Evolutionary conservation across 2,329 filamentous ascomycete species (phyloP), one percentile per base, ranked within the genome.

Genomic region (Sporothrix schenckii): DNA sequence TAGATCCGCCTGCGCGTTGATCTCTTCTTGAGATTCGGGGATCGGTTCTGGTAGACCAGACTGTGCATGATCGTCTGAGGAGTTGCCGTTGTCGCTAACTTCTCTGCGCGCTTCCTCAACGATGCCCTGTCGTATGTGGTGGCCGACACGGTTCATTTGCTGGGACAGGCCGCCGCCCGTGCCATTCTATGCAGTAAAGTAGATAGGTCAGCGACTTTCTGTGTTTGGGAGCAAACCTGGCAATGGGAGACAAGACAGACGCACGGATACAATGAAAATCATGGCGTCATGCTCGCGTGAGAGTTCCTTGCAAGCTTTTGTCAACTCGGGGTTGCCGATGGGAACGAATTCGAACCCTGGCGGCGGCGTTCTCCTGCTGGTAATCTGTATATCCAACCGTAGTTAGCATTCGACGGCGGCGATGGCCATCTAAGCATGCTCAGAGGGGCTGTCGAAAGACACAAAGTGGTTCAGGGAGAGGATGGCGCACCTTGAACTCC

Each of bases 261-360:
- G 74, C 82, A 89, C 88, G 75, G 87, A 88, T 63, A 91, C 88
- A 71, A 90, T 89, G 74, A 88, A 90, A 19, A 90, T 86, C 84
- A 89, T 86, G 58, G 86, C 87, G 74, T 84, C 87, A 66, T 82
- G 81, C 74, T 88, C 85, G 73, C 88, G 83, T 1, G 88, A 90
- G 24, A 89, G 77, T 75, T 90, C 88, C 78, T 90, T 90, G 81
- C 88, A 91, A 56, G 82, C 80, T 69, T 80, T 81, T 5, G 87
- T 89, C 75, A 91, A 79, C 72, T 84, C 81, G 27, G 88, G 88
- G 73, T 90, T 86, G 66, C 88, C 88, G 66, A 86, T 84, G 44
- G 88, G 86, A 56, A 91, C 84, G 76, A 89, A 90, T 72, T 85
- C 83, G 76, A 87, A 90, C 56, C 87, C 87, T 1, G 87, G 86